Base-by-base conservation (phyloP, 805 yeast species). In the Saturnispora saitoi region DNA sequence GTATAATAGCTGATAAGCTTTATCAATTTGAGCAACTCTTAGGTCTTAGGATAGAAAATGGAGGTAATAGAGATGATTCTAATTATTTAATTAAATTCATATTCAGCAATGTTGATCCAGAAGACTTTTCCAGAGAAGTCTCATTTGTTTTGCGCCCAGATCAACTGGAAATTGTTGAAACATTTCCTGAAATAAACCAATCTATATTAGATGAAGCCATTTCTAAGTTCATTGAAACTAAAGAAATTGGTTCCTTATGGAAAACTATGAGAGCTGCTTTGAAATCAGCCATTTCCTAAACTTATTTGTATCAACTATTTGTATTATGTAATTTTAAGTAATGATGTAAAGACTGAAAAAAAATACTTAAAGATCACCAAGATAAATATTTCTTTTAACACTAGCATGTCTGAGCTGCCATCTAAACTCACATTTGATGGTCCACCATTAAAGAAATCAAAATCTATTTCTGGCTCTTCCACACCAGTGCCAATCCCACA, bases 61-160 rank as follows among this genome's bases (percentile, higher is more conserved):
- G 70, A 7, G 63, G 58, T 22, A 34, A 15, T 11, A 65, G 61
- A 31, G 61, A 66, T 31, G 64, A 58, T 6, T 65, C 61, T 30
- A 60, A 65, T 31, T 57, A 56, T 38, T 47, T 48, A 5, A 59
- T 77, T 15, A 58, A 57, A 42, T 76, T 77, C 50, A 58, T 63
- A 1, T 77, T 77, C 54, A 63, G 57, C 24, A 73, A 77, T 51
- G 64, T 77, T 9, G 80, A 76, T 48, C 66, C 76, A 4, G 64
- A 68, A 40, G 67, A 76, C 54, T 65, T 66, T 38, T 68, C 69
- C 37, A 64, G 66, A 38, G 72, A 72, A 48, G 75, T 70, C n/a
- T 65, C 68, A 50, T 66, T 75, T 43, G 71, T 69, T 31, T 54
- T 77, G 29, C 65, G 68, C 42, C 69, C 78, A 1, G 69, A 66